These are phyloP conservation scores for Alternaria ethzedia DNA, from an alignment of 2,329 filamentous ascomycete species.

Conservation along the genomic window DNA sequence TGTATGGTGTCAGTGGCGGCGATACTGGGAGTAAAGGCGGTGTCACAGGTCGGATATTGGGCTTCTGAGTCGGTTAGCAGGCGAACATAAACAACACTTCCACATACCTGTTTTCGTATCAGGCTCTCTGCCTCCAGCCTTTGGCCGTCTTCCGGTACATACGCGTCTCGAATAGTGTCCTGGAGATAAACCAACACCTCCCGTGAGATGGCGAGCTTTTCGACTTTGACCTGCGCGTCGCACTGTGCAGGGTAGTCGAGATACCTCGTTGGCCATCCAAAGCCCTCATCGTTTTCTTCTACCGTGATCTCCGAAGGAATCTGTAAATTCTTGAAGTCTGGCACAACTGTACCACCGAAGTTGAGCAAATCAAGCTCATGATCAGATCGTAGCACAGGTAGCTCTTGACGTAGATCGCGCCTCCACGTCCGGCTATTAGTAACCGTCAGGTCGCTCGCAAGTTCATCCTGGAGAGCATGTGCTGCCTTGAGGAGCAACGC, in stretches of 20 bases:
- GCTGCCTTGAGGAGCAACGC: slow-evolving; percentile 36
- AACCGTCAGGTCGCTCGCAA: not conserved
- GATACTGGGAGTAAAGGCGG: slow-evolving; percentile 57
- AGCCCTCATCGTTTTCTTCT: slow-evolving; percentile 52
- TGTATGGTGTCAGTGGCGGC: slow-evolving; percentile 47
- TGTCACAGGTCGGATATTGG: slow-evolving; percentile 44
- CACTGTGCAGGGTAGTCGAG: slow-evolving; percentile 33
- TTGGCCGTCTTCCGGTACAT: slow-evolving; percentile 27
- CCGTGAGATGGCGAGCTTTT: slow-evolving; percentile 49
- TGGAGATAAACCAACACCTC: slow-evolving; percentile 48
- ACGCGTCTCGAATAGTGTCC: slow-evolving; percentile 35
- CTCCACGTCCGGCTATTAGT: slow-evolving; percentile 21
- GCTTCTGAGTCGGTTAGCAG: slow-evolving; percentile 37
- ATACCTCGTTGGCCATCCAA: slow-evolving; percentile 51
- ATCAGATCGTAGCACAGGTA: slow-evolving; percentile 56
- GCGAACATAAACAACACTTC: not conserved
- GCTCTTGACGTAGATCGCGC: slow-evolving; percentile 51
- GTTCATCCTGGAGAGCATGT: slow-evolving; percentile 7
- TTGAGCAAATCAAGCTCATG: slow-evolving; percentile 53
- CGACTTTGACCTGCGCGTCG: slow-evolving; percentile 30
- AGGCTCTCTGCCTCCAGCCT: slow-evolving; percentile 20
- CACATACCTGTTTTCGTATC: slow-evolving; percentile 31
- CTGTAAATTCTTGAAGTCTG: slow-evolving; percentile 37
- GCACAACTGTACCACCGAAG: slow-evolving; percentile 40
- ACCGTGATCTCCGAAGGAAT: slow-evolving; percentile 45